Base-by-base conservation (phyloP, 73 alveolate species). In the Paraurostyla sp. region DNA sequence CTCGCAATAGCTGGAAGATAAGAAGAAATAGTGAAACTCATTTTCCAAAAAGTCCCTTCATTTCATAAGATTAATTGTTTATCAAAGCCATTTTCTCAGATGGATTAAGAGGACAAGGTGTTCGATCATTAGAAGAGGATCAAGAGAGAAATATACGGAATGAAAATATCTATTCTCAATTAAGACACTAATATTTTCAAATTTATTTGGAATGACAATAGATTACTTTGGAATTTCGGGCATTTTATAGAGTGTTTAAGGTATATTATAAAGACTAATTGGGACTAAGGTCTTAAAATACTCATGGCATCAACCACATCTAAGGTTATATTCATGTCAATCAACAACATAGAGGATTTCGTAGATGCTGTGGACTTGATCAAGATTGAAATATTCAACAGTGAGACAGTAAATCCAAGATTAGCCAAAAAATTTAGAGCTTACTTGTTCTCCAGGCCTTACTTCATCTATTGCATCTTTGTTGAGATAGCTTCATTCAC, bases 201-300 rank as follows among this genome's bases (percentile, higher is more conserved):
- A 59, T 78, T n/a, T 40, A 7, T 78, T 2, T 78, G 89, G 89
- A 78, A 54, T 78, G 76, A 78, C 49, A 52, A 78, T 30, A 49
- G 78, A 36, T 4, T 78, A 36, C 69, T 78, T 11, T 78, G 89
- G 89, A 78, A 78, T 36, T 23, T 78, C 6, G 89, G 89, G 9
- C 89, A 78, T 52, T 78, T 78, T 40, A 20, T 78, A 9, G 15
- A 52, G 40, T 78, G 89, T 36, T 36, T 78, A 54, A 54, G 32
- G 6, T 23, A 16, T 30, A 78, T 78, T 2, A 50, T 78, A 20
- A 78, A 50, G 33, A 0, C 18, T 32, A 60, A 25, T 33, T 78
- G 89, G 89, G 89, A 78, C 2, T 9, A 6, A 16, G 89, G 89
- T 30, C 50, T 78, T 1, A 78, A 54, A 38, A 51, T 78, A 13